Percentiles rank a stretch among this genome's conserved stretches.
phyloP scores from a whole-genome alignment of 2,329 filamentous ascomycete genomes.

The Lizonia empirigonia region DNA sequence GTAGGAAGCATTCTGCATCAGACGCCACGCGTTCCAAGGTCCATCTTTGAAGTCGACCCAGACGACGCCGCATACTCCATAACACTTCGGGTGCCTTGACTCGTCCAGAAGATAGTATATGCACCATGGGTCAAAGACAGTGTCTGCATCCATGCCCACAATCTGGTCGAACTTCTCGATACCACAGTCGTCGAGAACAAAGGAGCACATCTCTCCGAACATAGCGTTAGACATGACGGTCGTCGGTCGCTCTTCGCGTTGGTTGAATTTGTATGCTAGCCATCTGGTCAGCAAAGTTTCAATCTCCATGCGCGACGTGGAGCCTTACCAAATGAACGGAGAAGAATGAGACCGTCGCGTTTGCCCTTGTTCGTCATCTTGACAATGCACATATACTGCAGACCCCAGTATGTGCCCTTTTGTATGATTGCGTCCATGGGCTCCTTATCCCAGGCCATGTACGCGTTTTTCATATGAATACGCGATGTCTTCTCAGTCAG shows the following conservation, averaged over 20 bases:
- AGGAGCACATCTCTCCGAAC: conserved; percentile 15
- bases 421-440: conserved; percentile 36
- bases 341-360: conserved; percentile 57
- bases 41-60: conserved; percentile 53
- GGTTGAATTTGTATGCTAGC: conserved; percentile 52
- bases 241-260: conserved; percentile 36
- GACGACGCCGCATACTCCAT: conserved; percentile 56
- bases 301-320: too few relatives aligned
- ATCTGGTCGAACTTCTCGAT: conserved; percentile 7
- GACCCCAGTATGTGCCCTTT: conserved; percentile 53
- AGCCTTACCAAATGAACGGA: conserved; percentile 49
- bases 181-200: conserved; percentile 3
- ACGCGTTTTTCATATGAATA: conserved; percentile 24
- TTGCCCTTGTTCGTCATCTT: conserved; percentile 59
- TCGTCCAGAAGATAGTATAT: conserved; percentile 37
- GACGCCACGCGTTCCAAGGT: conserved; percentile 49
- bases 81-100: conserved; percentile 35
- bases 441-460: conserved; percentile 54
- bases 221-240: not conserved
- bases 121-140: conserved; percentile 55
- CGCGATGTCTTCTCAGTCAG: conserved; percentile 26
- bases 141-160: conserved; percentile 41
- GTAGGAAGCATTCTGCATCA: conserved; percentile 58
- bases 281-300: not conserved
- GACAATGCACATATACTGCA: conserved; percentile 56